Percentiles rank a stretch among this genome's conserved stretches.
Evolutionary conservation across 495 filamentous ascomycete genomes (phyloP).

Genomic region (Cetradonia linearis): DNA sequence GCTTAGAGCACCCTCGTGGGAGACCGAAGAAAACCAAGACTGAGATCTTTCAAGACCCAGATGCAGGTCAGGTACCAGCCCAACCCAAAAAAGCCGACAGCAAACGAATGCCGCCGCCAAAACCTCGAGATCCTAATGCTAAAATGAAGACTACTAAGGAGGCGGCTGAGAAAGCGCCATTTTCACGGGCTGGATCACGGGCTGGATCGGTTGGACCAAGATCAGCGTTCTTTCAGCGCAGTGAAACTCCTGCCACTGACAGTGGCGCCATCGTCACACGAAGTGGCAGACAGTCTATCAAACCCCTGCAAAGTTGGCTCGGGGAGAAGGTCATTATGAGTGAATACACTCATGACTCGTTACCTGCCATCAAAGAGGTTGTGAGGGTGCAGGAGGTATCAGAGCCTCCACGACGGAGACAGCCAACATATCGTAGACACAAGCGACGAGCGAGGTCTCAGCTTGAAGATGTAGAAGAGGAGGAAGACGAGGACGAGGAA

Average conservation of each 20-base stretch:
- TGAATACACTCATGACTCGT: constrained; percentile 38
- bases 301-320: constrained; percentile 79
- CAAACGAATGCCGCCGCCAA: constrained; percentile 17
- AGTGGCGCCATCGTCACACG: constrained; percentile 41
- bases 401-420: constrained; percentile 31
- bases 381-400: constrained; percentile 59
- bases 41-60: constrained; percentile 9
- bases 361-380: constrained; percentile 63
- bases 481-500: constrained; percentile 42
- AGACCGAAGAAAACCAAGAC: constrained; percentile 15
- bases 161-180: constrained; percentile 4
- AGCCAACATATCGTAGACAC: constrained; percentile 27
- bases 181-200: constrained; percentile 15
- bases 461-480: constrained; percentile 31
- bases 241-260: constrained; percentile 50
- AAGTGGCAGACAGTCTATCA: constrained; percentile 49
- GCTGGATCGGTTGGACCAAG: constrained; percentile 29
- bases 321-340: constrained; percentile 64
- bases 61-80: background rate
- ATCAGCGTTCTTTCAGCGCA: constrained; percentile 56
- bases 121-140: constrained; percentile 15
- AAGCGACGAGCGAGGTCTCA: constrained; percentile 31
- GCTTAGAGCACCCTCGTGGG: constrained; percentile 23
- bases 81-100: background rate
- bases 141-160: constrained; percentile 15